Base-by-base conservation (phyloP, 1,284 basidiomycete genomes). In the Irpex sp. region DNA sequence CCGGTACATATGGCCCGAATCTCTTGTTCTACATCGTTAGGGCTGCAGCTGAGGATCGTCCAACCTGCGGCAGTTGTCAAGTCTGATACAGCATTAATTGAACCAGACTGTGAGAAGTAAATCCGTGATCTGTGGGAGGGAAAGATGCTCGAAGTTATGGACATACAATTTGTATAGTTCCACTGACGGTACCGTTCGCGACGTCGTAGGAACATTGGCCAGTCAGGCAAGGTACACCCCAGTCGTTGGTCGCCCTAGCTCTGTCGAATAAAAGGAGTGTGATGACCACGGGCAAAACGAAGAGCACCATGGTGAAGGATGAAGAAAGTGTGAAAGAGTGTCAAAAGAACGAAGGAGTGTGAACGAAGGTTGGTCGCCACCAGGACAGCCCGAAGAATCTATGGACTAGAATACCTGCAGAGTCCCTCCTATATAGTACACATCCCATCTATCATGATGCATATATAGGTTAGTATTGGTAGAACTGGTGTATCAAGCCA, bases 41-140 rank as follows among this genome's bases (percentile, higher is more conserved):
- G 72, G 63, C 85, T 80, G 74, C 89, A 90, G 66, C 78, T 81
- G 62, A 88, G 72, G 66, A 90, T 87, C 20, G 82, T 78, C 88
- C 89, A 90, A 62, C 88, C 88, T 13, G 86, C 87, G 4, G 87
- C 87, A 6, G 77, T 64, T 0, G 89, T 89, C 68, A 90, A 85
- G 74, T 90, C 89, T 4, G 87, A 85, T 56, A 90, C 86, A 4
- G 86, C 80, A 38, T 76, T 76, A 1, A 80, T 66, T 1, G 84
- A 77, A 9, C 87, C 88, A 10, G 69, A 32, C 71, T 76, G 38
- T 22, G 43, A 62, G 13, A 38, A 45, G 27, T 32, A 15, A 18
- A 22, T 38, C 38, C 43, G 32, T 15, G 11, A n/a, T 15, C 9
- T 15, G 49, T 64, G 18, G 15, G n/a, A 45, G 18, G 3, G 6